Conservation (phyloP, 257 asterid genomes). For the Solanum raphanifolium region DNA sequence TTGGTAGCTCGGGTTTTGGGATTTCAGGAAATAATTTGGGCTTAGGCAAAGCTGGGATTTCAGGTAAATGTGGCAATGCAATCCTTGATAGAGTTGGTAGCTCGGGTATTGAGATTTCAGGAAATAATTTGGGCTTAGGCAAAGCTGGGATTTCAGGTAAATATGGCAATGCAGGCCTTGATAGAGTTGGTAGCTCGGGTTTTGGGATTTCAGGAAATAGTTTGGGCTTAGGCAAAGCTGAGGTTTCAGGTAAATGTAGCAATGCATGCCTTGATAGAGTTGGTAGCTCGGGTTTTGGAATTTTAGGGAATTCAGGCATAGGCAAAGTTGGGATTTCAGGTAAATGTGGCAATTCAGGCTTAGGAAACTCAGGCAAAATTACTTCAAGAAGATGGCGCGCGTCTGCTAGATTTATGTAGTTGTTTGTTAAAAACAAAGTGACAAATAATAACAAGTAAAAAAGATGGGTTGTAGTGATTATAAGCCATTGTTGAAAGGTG, state of each 20-base stretch:
- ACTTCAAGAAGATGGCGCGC: not conserved
- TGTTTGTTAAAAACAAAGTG: not conserved
- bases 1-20: too few species aligned
- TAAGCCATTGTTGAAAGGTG: not conserved
- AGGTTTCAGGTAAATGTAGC: not conserved
- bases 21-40: too few species aligned
- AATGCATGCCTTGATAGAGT: not conserved
- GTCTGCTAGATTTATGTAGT: not conserved
- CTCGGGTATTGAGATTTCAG: not conserved
- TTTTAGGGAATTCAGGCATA: not conserved
- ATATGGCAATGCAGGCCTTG: constrained; percentile 12
- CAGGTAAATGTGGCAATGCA: too few species aligned
- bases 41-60: too few species aligned
- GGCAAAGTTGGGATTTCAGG: constrained; percentile 1
- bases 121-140: not conserved
- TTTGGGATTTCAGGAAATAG: not conserved
- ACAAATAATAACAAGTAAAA: not conserved
- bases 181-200: constrained; percentile 10
- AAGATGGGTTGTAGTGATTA: not conserved
- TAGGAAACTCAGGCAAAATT: not conserved
- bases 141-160: not conserved
- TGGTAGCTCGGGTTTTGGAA: constrained; percentile 12
- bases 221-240: constrained; percentile 3
- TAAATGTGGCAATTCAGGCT: not conserved
- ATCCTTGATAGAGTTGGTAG: too few species aligned